These are phyloP conservation scores for Eucalyptus microcorys DNA, from an alignment of 345 rosid genomes.

Conservation along the genomic window DNA sequence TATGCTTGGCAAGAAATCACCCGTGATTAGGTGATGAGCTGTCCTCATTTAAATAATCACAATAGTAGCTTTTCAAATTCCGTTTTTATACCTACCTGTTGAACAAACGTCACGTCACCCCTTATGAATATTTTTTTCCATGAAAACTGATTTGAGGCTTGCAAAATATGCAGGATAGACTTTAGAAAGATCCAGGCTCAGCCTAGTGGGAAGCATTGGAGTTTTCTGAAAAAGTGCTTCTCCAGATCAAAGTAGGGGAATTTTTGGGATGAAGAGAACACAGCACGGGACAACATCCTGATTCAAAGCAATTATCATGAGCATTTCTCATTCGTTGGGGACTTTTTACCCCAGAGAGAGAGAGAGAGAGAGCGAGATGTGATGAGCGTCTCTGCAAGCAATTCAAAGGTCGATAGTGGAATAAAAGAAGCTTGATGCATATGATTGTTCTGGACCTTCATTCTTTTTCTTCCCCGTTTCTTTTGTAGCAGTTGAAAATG, in stretches of 20 bases:
- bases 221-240: neutral
- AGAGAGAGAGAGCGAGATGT: neutral
- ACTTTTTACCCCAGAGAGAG: neutral
- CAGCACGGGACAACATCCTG: neutral
- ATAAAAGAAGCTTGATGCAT: neutral
- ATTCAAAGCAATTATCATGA: neutral
- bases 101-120: neutral
- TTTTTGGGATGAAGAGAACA: neutral
- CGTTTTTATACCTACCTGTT: neutral
- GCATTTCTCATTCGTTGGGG: neutral
- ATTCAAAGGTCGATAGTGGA: neutral
- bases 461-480: neutral
- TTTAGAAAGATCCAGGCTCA: neutral
- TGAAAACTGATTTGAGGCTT: neutral
- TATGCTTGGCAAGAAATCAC: neutral
- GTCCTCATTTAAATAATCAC: neutral
- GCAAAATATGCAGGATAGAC: neutral
- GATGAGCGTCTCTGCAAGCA: neutral
- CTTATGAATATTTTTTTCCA: neutral
- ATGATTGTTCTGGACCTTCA: neutral
- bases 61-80: neutral
- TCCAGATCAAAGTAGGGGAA: neutral
- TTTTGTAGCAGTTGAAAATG: neutral
- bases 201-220: neutral
- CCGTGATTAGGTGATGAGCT: neutral